Evolutionary conservation across 1,139 yeast genomes (phyloP), one percentile per base, ranked within the genome.

Genomic region (Saccharomycopsis hybrid): DNA sequence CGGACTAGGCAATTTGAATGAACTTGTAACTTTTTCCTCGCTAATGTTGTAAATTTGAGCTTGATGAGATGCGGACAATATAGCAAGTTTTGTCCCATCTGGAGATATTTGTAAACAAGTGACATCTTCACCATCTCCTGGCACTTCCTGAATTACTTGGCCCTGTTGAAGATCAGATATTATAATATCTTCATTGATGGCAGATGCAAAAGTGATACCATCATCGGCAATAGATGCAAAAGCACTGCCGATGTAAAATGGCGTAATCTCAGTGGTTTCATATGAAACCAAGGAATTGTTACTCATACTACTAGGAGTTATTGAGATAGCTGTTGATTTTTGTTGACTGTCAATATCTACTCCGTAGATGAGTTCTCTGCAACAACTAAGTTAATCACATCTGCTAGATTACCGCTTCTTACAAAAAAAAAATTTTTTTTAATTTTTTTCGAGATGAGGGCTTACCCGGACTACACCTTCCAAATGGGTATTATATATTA

Each of bases 191-290:
- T 87, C 96, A 40, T 71, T 55, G 27, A 84, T 73, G 1, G 96
- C 85, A 1, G 97, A 84, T n/a, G 95, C 96, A 54, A 89, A 65
- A 1, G 84, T 61, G 9, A 69, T 62, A 3, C 89, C 92, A 59
- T 82, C 82, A n/a, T 65, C 66, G 1, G 87, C 77, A 7, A 85
- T 63, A 1, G 88, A 72, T 3, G 90, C 94, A 37, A 83, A 72
- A 4, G 94, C 80, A 7, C 94, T 87, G 11, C 97, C 96, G 7
- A 87, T 78, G 62, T 86, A 92, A 61, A 89, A 82, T 24, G 98
- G 97, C 45, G 73, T 74, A 31, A 83, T 67, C 44, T 80, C 73
- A 9, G 67, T 59, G 52, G 73, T 72, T 44, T 67, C 65, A 58
- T 72, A 76, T 25, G 73, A 45, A 8, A 50, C 46, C 32, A 27